Percentiles rank a stretch among this genome's conserved stretches.
Evolutionary conservation across 495 filamentous ascomycete species (phyloP).

Genomic region (Penicillium chermesinum): DNA sequence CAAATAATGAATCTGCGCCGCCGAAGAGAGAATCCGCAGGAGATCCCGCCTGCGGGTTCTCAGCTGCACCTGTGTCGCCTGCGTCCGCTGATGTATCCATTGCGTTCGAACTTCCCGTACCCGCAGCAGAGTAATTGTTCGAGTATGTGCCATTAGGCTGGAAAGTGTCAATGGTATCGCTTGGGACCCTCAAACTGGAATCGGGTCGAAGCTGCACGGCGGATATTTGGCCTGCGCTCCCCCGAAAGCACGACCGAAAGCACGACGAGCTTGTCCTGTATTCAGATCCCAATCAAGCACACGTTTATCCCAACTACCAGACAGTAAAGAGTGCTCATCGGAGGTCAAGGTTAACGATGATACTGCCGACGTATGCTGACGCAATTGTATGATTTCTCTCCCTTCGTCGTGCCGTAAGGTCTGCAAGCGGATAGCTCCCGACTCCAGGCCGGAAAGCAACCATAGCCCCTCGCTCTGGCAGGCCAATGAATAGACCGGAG

Average conservation of each 20-base stretch:
- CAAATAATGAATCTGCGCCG: constrained; percentile 68
- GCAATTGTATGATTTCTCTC: constrained; percentile 72
- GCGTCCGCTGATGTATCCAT: constrained; percentile 45
- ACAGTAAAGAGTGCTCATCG: constrained; percentile 84
- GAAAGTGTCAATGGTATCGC: constrained; percentile 56
- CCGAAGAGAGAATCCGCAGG: constrained; percentile 67
- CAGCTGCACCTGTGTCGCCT: constrained; percentile 26
- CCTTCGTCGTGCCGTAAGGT: constrained; percentile 95
- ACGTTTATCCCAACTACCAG: constrained; percentile 93
- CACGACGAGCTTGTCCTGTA: constrained; percentile 68
- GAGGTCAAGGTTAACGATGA: constrained; percentile 76
- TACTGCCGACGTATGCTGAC: constrained; percentile 85
- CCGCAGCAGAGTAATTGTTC: constrained; percentile 51
- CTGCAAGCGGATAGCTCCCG: constrained; percentile 87
- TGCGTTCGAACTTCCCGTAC: constrained; percentile 31
- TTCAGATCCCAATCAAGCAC: constrained; percentile 95
- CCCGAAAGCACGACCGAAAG: too few relatives aligned
- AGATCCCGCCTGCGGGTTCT: constrained; percentile 52
- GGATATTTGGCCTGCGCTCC: constrained; percentile 78
- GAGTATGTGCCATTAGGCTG: constrained; percentile 63
- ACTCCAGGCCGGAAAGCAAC: constrained; percentile 85
- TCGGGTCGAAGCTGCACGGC: constrained; percentile 80
- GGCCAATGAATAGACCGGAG: constrained; percentile 90
- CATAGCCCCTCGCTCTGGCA: constrained; percentile 85
- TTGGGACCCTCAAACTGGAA: constrained; percentile 67